Evolutionary conservation across 2,329 filamentous ascomycete species (phyloP).

Genomic region (Alternaria ethzedia): DNA sequence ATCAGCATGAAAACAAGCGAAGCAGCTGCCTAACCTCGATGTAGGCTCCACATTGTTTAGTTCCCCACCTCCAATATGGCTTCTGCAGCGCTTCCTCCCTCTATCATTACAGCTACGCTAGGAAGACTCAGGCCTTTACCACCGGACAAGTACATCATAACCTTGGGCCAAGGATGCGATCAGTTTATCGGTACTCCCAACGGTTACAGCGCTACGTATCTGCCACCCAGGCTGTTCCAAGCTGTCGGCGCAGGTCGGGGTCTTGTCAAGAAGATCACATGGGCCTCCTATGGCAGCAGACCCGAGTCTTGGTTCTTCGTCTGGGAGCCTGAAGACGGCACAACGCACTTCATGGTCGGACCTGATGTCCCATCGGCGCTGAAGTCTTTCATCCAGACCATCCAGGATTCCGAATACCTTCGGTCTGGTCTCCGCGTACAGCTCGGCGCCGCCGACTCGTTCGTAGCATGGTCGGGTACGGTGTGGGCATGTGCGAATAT

Average conservation of each 20-base stretch:
- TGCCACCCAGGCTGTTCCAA: neutral
- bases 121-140: conserved; percentile 19
- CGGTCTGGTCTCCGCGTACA: conserved; percentile 28
- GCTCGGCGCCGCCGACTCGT: conserved; percentile 31
- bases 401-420: neutral
- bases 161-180: conserved; percentile 27
- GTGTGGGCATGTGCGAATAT: conserved; percentile 26
- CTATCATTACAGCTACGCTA: conserved; percentile 14
- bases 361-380: conserved; percentile 12
- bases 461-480: conserved; percentile 26
- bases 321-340: conserved; percentile 23
- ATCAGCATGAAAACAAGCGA: neutral
- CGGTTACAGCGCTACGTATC: conserved; percentile 24
- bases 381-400: conserved; percentile 9
- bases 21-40: neutral
- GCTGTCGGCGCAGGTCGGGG: neutral
- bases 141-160: conserved; percentile 34
- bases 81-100: neutral
- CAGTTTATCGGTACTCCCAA: conserved; percentile 36
- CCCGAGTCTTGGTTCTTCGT: conserved; percentile 37
- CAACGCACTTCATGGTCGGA: conserved; percentile 13
- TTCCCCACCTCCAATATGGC: conserved; percentile 5
- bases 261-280: conserved; percentile 24
- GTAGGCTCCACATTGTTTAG: neutral
- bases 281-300: conserved; percentile 34